Evolutionary conservation across 2,329 filamentous ascomycete species (phyloP), one percentile per base, ranked within the genome.

Genomic region (Sporothrix dimorphospora): DNA sequence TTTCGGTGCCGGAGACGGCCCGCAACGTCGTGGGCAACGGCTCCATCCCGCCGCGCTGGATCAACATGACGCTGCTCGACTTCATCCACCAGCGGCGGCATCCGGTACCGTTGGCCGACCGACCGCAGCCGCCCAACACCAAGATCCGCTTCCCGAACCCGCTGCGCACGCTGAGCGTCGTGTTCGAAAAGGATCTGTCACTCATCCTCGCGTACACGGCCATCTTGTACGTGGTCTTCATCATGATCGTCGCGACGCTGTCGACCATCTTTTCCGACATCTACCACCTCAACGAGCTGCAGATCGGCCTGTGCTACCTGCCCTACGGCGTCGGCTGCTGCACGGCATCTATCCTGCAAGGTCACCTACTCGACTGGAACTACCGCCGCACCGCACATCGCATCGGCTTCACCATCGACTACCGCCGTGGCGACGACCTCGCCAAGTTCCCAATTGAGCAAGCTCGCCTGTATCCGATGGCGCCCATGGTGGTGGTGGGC

Each of bases 361-460:
- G 92, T 5, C 85, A 85, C 74, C 77, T 88, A 6, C 81, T 87
- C 65, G 86, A 89, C 79, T 90, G 88, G 84, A 94, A 94, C 79
- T 97, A 92, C 79, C 85, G 89, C 7, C 87, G 91, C 51, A 86
- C 90, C 63, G 91, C 92, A 1, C 84, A 82, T 66, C 84, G 85
- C 42, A 82, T 90, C 19, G 89, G 89, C 6, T 83, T 94, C 72
- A 81, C 83, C 1, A 86, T 93, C 74, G 87, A 88, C 73, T 85
- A 83, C 72, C 89, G 87, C 74, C 87, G 88, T 11, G 85, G 85
- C 24, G 83, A 85, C 73, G 83, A 88, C 75, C 79, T 88, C 63
- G 78, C 79, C 6, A 80, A 81, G 24, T 89, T 88, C 70, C 87
- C 87, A 8, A 86, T 89, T 63, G 87, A 89, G 76, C 81, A 80